phyloP scores from a whole-genome alignment of 2,329 filamentous ascomycete genomes.

The Coniochaeta pulveracea region DNA sequence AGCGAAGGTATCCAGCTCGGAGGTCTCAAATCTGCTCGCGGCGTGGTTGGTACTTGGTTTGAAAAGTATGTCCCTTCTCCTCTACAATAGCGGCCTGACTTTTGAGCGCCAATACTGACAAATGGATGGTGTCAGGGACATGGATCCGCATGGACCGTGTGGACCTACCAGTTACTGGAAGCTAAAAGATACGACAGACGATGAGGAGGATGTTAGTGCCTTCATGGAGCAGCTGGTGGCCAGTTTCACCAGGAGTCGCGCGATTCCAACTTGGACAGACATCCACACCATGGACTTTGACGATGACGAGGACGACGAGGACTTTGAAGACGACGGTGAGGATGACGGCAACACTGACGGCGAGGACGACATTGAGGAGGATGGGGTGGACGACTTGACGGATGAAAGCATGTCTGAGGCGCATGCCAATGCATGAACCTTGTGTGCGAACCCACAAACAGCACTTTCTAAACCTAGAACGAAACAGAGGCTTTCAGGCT shows the following conservation, averaged over 20 bases:
- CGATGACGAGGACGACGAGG: conserved; percentile 10
- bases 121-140: conserved; percentile 37
- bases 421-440: too few species aligned
- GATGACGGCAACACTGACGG: conserved; percentile 8
- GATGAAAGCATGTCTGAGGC: too few species aligned
- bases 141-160: conserved; percentile 55
- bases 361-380: conserved; percentile 13
- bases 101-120: conserved; percentile 5
- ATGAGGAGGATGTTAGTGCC: conserved; percentile 18
- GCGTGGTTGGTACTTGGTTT: conserved; percentile 68
- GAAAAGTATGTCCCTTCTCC: conserved; percentile 39
- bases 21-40: conserved; percentile 50
- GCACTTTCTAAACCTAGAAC: too few species aligned
- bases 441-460: too few species aligned
- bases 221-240: conserved; percentile 9
- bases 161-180: conserved; percentile 76
- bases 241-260: too few species aligned
- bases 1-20: conserved; percentile 68
- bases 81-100: neutral
- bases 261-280: too few species aligned
- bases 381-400: conserved; percentile 6
- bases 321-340: neutral
- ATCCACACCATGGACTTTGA: conserved; percentile 3
- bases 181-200: conserved; percentile 41
- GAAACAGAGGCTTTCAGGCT: too few species aligned